These are phyloP conservation scores for Samsoniella hepiali DNA, from an alignment of 2,329 filamentous ascomycete species.

Conservation along the genomic window DNA sequence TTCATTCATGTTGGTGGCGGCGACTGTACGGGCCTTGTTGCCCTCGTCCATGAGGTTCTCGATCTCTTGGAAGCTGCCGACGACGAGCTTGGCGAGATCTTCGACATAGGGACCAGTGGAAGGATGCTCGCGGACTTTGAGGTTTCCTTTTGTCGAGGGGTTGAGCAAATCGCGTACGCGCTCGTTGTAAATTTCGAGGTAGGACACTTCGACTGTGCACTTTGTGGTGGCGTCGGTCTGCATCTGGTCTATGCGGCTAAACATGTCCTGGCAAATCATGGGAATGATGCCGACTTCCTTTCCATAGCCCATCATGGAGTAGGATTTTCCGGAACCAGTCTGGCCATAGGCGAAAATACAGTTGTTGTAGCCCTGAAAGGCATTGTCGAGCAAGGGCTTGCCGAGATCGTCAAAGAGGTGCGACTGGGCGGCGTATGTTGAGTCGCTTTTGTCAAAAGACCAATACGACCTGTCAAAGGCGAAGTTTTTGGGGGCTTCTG, in stretches of 20 bases:
- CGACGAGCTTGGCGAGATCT: conserved; percentile 91
- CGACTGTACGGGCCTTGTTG: conserved; percentile 96
- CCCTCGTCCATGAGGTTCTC: conserved; percentile 98
- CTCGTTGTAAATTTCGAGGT: conserved; percentile 99
- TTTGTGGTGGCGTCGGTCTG: conserved; percentile 71
- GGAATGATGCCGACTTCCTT: conserved; percentile 95
- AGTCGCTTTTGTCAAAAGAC: conserved; percentile 84
- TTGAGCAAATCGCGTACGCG: conserved; percentile 93
- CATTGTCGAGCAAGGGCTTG: conserved; percentile 89
- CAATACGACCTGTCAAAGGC: conserved; percentile 97
- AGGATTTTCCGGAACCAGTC: conserved; percentile 97
- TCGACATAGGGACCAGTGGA: conserved; percentile 98
- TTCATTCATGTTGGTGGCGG: conserved; percentile 99
- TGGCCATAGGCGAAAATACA: conserved; percentile 99
- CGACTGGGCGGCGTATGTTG: conserved; percentile 85
- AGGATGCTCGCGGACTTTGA: conserved; percentile 96
- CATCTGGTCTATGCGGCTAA: conserved; percentile 72
- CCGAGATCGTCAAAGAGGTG: conserved; percentile 86
- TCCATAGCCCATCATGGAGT: conserved; percentile 99
- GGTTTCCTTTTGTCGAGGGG: conserved; percentile 89
- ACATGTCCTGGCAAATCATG: conserved; percentile 97
- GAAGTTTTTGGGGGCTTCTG: conserved; percentile 75
- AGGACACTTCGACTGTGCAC: conserved; percentile 96
- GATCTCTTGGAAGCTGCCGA: conserved; percentile 90
- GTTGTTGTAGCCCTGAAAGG: conserved; percentile 98